phyloP scores from a whole-genome alignment of 2,329 filamentous ascomycete species.

The Aspergillus proliferans region DNA sequence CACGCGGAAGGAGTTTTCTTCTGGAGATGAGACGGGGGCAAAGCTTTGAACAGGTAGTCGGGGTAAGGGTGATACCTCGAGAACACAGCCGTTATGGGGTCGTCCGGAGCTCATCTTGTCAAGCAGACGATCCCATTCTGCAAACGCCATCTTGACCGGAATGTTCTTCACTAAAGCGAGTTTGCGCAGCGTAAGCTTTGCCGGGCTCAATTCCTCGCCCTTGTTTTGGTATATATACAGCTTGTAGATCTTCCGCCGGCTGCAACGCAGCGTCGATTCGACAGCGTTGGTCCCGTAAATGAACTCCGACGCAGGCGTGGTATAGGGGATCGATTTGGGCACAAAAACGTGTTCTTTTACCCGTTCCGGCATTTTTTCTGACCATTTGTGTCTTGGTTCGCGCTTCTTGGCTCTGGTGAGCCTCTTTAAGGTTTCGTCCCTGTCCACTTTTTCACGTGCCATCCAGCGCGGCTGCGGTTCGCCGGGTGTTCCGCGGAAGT shows the following conservation, averaged over 20 bases:
- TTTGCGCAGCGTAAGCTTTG: slow-evolving; percentile 30
- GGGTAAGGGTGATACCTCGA: slow-evolving; percentile 81
- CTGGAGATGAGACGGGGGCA: slow-evolving; percentile 41
- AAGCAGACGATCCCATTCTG: slow-evolving; percentile 60
- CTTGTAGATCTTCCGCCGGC: slow-evolving; percentile 69
- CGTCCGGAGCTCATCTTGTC: slow-evolving; percentile 76
- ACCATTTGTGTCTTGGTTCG: slow-evolving; percentile 10
- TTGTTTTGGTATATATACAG: slow-evolving; percentile 67
- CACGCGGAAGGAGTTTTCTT: slow-evolving; percentile 52
- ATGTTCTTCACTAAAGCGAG: slow-evolving; percentile 42
- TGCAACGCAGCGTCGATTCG: slow-evolving; percentile 65
- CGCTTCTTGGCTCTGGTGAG: slow-evolving; percentile 1
- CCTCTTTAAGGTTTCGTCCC: neutral
- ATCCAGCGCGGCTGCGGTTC: neutral
- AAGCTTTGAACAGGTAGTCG: slow-evolving; percentile 61
- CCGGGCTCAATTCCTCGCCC: slow-evolving; percentile 46
- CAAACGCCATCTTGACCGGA: slow-evolving; percentile 54
- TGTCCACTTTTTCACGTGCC: neutral
- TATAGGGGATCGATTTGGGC: slow-evolving; percentile 55
- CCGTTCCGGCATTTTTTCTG: slow-evolving; percentile 24
- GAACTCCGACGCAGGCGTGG: slow-evolving; percentile 84
- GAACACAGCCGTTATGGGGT: slow-evolving; percentile 82
- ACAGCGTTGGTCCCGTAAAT: slow-evolving; percentile 81
- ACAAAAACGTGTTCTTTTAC: slow-evolving; percentile 30
- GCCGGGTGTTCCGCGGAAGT: slow-evolving; percentile 14